Conservation (phyloP, 352 stramenopile species). For the Globisporangium iwayamae region DNA sequence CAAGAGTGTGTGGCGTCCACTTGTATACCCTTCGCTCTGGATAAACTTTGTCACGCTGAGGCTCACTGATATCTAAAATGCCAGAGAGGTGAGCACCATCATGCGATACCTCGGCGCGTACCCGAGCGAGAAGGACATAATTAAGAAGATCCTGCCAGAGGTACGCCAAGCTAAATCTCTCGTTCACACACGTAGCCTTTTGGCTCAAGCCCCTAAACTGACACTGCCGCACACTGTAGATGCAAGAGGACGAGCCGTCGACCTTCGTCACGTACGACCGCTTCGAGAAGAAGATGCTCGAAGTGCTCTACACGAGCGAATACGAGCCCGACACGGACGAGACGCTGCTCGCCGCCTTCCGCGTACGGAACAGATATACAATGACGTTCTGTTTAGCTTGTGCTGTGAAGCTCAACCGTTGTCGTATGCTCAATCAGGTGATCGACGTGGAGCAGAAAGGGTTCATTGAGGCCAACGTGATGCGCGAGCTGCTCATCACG, state of each 20-base stretch:
- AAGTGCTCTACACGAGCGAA: slow-evolving; percentile 86
- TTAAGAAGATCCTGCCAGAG: slow-evolving; percentile 89
- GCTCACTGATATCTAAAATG: background rate
- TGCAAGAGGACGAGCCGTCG: slow-evolving; percentile 89
- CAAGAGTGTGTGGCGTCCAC: slow-evolving; percentile 53
- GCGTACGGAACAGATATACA: slow-evolving; percentile 15
- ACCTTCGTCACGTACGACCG: slow-evolving; percentile 88
- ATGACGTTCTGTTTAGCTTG: background rate
- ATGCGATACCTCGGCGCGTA: slow-evolving; percentile 90
- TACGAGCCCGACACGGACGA: slow-evolving; percentile 89
- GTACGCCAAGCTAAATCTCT: slow-evolving; percentile 22
- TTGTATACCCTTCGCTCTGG: background rate
- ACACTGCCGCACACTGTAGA: slow-evolving; percentile 24
- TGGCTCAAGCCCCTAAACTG: background rate
- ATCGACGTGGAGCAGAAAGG: slow-evolving; percentile 80
- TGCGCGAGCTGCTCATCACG: slow-evolving; percentile 84
- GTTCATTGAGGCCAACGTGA: slow-evolving; percentile 88
- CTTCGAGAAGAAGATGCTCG: slow-evolving; percentile 93
- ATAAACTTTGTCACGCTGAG: background rate
- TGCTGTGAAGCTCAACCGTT: too few relatives aligned
- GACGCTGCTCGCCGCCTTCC: slow-evolving; percentile 80
- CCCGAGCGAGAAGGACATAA: slow-evolving; percentile 88
- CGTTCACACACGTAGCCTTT: background rate
- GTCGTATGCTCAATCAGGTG: slow-evolving; percentile 22
- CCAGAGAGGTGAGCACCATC: slow-evolving; percentile 87